A percentile compares a stretch with the other conserved stretches of the same genome.
Conservation (phyloP, 225 moss, liverwort and hornwort species). For the Asterella californica region DNA sequence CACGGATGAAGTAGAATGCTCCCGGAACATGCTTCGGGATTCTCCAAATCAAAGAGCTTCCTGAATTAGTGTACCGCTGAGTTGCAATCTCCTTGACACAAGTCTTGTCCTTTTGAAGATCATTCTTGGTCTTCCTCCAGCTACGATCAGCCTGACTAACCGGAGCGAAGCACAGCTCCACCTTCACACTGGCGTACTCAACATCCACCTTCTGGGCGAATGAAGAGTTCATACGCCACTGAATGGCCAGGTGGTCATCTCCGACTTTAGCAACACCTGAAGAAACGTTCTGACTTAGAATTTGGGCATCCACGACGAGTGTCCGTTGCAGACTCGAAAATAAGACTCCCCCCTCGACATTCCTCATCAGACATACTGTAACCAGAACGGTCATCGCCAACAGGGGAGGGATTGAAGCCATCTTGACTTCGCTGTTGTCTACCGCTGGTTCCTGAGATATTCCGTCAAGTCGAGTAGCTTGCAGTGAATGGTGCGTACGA, state of each 20-base stretch:
- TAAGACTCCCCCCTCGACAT: neutral
- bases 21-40: conserved; percentile 43
- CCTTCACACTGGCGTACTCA: conserved; percentile 27
- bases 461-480: neutral
- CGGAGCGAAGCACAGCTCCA: conserved; percentile 57
- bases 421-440: neutral
- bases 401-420: neutral
- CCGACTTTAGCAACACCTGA: conserved; percentile 31
- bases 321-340: conserved; percentile 10
- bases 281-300: neutral
- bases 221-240: conserved; percentile 43
- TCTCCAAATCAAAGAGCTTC: conserved; percentile 25
- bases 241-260: conserved; percentile 32
- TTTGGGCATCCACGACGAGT: conserved; percentile 2
- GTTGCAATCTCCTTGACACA: conserved; percentile 35
- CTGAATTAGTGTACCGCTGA: conserved; percentile 26
- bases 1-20: conserved; percentile 53
- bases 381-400: neutral
- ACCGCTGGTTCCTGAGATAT: neutral
- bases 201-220: conserved; percentile 17
- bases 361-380: neutral
- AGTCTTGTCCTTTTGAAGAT: conserved; percentile 52
- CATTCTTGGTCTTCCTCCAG: conserved; percentile 46
- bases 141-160: conserved; percentile 45
- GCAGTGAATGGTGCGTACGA: neutral